phyloP scores from a whole-genome alignment of 2,329 filamentous ascomycete genomes.

The Arthrobotrys sphaeroides region DNA sequence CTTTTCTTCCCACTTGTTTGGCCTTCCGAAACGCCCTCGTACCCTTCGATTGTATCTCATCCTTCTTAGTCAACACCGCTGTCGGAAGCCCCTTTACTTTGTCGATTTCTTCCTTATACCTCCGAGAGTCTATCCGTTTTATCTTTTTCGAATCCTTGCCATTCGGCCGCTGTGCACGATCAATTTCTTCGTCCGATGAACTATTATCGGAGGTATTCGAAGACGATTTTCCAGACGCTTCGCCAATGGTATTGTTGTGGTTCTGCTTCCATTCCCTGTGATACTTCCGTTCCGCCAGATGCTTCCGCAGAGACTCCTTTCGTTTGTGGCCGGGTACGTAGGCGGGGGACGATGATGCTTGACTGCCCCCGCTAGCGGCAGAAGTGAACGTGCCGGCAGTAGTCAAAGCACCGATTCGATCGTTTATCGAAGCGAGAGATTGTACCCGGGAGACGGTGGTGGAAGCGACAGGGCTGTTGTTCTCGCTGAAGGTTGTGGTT shows the following conservation, averaged over 20 bases:
- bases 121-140: slow-evolving; percentile 39
- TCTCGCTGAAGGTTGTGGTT: slow-evolving; percentile 40
- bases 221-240: slow-evolving; percentile 44
- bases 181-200: slow-evolving; percentile 42
- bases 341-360: slow-evolving; percentile 16
- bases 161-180: slow-evolving; percentile 4
- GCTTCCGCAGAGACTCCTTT: slow-evolving; percentile 56
- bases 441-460: slow-evolving; percentile 45
- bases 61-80: slow-evolving; percentile 41
- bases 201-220: slow-evolving; percentile 37
- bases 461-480: slow-evolving; percentile 23
- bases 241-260: slow-evolving; percentile 43
- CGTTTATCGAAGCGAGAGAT: slow-evolving; percentile 29
- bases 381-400: slow-evolving; percentile 22
- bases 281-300: slow-evolving; percentile 57
- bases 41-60: slow-evolving; percentile 41
- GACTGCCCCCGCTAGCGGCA: slow-evolving; percentile 1
- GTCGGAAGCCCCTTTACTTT: slow-evolving; percentile 29
- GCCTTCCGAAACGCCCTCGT: slow-evolving; percentile 33
- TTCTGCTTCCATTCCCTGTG: slow-evolving; percentile 54
- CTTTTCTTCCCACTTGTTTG: slow-evolving; percentile 23
- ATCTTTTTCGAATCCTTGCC: slow-evolving; percentile 44
- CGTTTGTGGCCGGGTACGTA: slow-evolving; percentile 36
- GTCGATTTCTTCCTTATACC: slow-evolving; percentile 25
- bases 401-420: slow-evolving; percentile 18